Evolutionary conservation across 345 rosid species (phyloP), one percentile per base, ranked within the genome.

Genomic region (Noccaea caerulescens): DNA sequence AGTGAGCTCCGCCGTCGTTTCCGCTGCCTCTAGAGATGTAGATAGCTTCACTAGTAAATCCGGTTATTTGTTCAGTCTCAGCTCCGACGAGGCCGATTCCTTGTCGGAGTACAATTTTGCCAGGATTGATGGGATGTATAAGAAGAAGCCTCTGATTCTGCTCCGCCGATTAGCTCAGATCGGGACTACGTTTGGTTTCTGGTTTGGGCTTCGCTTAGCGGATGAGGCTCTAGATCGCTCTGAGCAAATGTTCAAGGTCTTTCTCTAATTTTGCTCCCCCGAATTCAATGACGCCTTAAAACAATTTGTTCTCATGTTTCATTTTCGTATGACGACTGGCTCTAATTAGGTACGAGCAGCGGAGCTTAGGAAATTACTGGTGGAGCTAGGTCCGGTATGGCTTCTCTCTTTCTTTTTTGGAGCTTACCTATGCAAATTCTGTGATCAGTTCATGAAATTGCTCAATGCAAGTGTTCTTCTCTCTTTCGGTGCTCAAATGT

Each of bases 331-430:
- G 2, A 42, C 34, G 12, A 44, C 10, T 42, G 42, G 41, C 8
- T 10, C 47, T 4, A 36, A 76, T 72, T 84, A 93, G 97, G 82
- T 86, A 70, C 87, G 98, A 83, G 98, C 97, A 56, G 92, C 86
- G 34, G 88, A 90, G 81, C 91, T 93, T 72, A 83, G 98, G 77
- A 80, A 79, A 75, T 82, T 90, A 62, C 81, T 93, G 61, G 81
- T 84, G 67, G 96, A 90, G 63, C 89, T 93, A 47, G 98, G 98
- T 33, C 98, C 97, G 71, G 98, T 93, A 87, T 12, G 76, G 64
- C 34, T 70, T 70, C 42, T 63, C 9, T n/a, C 64, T 36, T 50
- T 66, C 33, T 9, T 25, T 65, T 10, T 3, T 5, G 23, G 10
- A 47, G 5, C 49, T 52, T 16, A 43, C 13, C 36, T 52, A 27